A percentile compares a stretch with the other conserved stretches of the same genome.
Conservation (phyloP, 2,329 filamentous ascomycete species). For the Diplocarpon mali region DNA sequence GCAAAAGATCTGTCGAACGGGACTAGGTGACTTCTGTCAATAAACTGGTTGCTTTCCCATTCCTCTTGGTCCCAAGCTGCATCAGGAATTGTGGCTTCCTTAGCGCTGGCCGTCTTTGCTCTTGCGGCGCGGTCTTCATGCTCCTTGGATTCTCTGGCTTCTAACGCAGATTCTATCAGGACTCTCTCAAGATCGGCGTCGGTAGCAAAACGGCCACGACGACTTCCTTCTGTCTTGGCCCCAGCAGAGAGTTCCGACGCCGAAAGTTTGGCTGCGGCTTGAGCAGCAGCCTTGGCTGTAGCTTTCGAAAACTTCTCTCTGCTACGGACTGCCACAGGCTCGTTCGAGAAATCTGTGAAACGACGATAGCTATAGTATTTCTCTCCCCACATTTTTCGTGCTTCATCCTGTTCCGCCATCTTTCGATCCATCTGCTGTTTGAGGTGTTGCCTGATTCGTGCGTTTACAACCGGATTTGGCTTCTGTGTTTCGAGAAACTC, state of each 20-base stretch:
- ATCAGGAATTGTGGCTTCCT: constrained; percentile 63
- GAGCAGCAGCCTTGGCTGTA: constrained; percentile 19
- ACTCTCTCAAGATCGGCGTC: constrained; percentile 65
- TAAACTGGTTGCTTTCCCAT: constrained; percentile 45
- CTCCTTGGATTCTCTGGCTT: constrained; percentile 60
- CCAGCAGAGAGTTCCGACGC: constrained; percentile 36
- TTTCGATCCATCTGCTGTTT: constrained; percentile 8
- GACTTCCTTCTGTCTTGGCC: constrained; percentile 44
- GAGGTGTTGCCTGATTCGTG: constrained; percentile 12
- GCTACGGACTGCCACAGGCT: constrained; percentile 22
- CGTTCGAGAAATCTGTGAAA: constrained; percentile 24
- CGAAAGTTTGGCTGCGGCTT: constrained; percentile 16
- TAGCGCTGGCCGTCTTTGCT: constrained; percentile 62
- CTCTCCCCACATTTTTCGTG: constrained; percentile 19
- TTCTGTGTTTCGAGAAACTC: constrained; percentile 19
- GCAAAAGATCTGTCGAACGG: constrained; percentile 56
- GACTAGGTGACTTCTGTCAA: constrained; percentile 54
- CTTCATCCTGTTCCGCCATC: constrained; percentile 19
- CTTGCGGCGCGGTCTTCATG: constrained; percentile 53
- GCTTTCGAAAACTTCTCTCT: constrained; percentile 22
- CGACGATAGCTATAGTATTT: constrained; percentile 21
- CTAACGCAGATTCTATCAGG: constrained; percentile 58
- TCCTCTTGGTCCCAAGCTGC: constrained; percentile 56
- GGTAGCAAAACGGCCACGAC: constrained; percentile 49
- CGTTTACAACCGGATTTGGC: constrained; percentile 12